Evolutionary conservation across 2,329 filamentous ascomycete genomes (phyloP).

Genomic region (Aspergillus vadensis): DNA sequence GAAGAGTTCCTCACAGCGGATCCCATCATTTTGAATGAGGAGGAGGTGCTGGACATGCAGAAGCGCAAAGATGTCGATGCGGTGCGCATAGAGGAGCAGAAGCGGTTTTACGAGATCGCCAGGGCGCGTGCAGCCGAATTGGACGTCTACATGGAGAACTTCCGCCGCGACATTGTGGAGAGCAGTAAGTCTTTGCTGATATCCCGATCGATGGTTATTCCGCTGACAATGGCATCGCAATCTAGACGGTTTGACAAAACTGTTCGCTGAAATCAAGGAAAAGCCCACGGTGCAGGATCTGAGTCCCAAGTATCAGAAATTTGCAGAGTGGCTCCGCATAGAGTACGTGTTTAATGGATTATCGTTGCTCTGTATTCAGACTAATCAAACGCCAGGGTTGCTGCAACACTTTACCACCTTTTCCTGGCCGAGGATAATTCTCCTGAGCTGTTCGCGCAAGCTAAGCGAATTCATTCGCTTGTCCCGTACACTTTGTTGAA

Average conservation of each 20-base stretch:
- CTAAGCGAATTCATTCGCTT: slow-evolving; percentile 89
- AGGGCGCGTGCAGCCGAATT: slow-evolving; percentile 85
- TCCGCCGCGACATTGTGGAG: slow-evolving; percentile 68
- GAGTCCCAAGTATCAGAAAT: slow-evolving; percentile 94
- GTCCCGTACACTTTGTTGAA: slow-evolving; percentile 93
- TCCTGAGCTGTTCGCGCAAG: slow-evolving; percentile 90
- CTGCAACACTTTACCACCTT: slow-evolving; percentile 92
- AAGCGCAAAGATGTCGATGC: slow-evolving; percentile 80
- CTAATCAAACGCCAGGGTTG: slow-evolving; percentile 57
- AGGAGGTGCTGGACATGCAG: slow-evolving; percentile 80
- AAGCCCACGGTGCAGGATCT: slow-evolving; percentile 86
- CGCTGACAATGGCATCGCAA: slow-evolving; percentile 10
- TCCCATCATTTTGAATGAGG: slow-evolving; percentile 74
- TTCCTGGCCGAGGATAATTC: slow-evolving; percentile 99
- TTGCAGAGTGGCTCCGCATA: slow-evolving; percentile 96
- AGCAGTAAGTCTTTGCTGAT: slow-evolving; percentile 60
- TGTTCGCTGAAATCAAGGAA: slow-evolving; percentile 90
- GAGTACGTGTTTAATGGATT: slow-evolving; percentile 54
- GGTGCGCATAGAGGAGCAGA: slow-evolving; percentile 87
- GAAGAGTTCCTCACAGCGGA: slow-evolving; percentile 76
- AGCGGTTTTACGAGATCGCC: slow-evolving; percentile 92
- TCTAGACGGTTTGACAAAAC: slow-evolving; percentile 78
- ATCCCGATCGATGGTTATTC: slow-evolving; percentile 18
- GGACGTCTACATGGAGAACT: slow-evolving; percentile 95
- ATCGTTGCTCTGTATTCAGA: neutral